Evolutionary conservation across 2,329 filamentous ascomycete species (phyloP), one percentile per base, ranked within the genome.

Genomic region (Colletotrichum agaves): DNA sequence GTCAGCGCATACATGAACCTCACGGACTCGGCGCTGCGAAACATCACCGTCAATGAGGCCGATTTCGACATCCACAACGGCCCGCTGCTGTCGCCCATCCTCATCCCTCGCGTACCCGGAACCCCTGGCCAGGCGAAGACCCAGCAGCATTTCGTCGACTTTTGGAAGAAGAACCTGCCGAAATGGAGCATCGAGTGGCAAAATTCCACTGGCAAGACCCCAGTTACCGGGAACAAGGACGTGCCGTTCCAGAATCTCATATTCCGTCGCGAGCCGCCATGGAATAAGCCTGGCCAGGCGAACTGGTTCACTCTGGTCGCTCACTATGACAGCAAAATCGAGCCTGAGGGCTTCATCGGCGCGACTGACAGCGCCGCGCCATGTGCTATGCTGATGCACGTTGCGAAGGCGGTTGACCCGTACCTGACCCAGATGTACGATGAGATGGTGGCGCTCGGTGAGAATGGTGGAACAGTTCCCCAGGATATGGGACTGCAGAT

Each of bases 301-400:
- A 91, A 90, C 57, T 82, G 91, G 58, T 80, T 97, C 71, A 93
- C 92, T 4, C 82, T 97, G 55, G 93, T 93, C 8, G 93, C 93
- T 37, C 93, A 97, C 75, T 97, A 95, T 76, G 93, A 97, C 74
- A 92, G 88, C 76, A 93, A 93, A 79, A 82, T 90, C 52, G 82
- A 82, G 15, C 92, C 93, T 0, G 76, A 87, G 56, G 92, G 91
- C 1, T 97, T 96, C 75, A 91, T 97, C 56, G 93, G 93, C 1
- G 93, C 93, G 1, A 95, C 89, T 13, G 93, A 97, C 75, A 93
- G 91, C 71, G 93, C 93, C 1, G 93, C 88, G 10, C 93, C 93
- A 17, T 96, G 93, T 77, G 93, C 93, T 0, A 93, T 97, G 82
- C 83, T 97, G 67, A 86, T 97, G 87, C 91, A 95, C 78, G 87